Percentiles rank a stretch among this genome's conserved stretches.
phyloP scores from a whole-genome alignment of 371 early-diverging fungal species.

The Mucor ambiguus region DNA sequence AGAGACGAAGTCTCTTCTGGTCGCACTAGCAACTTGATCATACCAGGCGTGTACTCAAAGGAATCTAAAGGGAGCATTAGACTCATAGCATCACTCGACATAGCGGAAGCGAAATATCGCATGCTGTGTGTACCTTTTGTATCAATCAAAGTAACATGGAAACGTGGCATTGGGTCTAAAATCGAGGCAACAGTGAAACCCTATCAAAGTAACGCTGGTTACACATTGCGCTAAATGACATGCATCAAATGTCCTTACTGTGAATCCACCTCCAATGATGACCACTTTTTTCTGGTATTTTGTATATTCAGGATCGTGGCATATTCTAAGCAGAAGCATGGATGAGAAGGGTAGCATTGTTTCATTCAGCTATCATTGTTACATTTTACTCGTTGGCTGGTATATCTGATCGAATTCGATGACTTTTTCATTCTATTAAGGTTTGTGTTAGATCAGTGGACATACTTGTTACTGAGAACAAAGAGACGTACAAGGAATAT shows the following conservation, averaged over 20 bases:
- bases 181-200: constrained; percentile 46
- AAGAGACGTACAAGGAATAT: constrained; percentile 21
- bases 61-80: constrained; percentile 27
- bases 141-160: constrained; percentile 44
- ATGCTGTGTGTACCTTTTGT: constrained; percentile 34
- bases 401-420: constrained; percentile 22
- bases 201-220: constrained; percentile 12
- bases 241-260: constrained; percentile 21
- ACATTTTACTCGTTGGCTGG: neutral
- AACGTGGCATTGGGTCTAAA: constrained; percentile 44
- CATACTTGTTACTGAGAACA: too few species aligned
- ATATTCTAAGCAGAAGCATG: neutral
- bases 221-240: neutral
- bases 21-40: constrained; percentile 36
- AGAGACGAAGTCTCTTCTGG: constrained; percentile 39
- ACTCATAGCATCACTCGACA: neutral
- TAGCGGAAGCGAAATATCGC: neutral
- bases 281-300: constrained; percentile 30
- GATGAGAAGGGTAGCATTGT: neutral
- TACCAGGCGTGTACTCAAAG: constrained; percentile 43
- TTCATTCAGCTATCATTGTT: constrained; percentile 13
- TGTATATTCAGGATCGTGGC: neutral
- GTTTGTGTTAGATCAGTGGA: neutral
- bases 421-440: constrained; percentile 26
- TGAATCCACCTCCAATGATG: constrained; percentile 45